phyloP scores from a whole-genome alignment of 306 rosid genomes.

The cucumber (Cucumis sativus) region DNA sequence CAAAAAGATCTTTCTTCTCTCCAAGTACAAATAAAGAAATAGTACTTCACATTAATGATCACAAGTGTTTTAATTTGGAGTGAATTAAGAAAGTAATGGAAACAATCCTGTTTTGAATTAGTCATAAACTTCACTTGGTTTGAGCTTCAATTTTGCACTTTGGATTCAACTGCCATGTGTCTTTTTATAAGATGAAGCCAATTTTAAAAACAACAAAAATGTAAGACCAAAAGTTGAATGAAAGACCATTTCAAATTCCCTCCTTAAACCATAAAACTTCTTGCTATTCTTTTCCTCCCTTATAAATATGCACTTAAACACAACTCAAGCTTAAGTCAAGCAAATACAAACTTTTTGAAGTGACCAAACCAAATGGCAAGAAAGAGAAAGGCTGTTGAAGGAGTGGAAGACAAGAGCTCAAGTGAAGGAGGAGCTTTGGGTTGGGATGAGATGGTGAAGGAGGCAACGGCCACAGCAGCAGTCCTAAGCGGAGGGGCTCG shows the following conservation, averaged over 20 bases:
- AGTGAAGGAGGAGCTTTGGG: constrained; percentile 30
- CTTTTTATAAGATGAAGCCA: neutral
- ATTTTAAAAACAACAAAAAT: constrained; percentile 1
- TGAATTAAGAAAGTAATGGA: neutral
- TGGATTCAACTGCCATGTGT: neutral
- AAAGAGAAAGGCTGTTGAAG: constrained; percentile 52
- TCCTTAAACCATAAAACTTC: neutral
- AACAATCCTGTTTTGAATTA: neutral
- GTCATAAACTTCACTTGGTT: neutral
- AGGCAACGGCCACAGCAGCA: constrained; percentile 33
- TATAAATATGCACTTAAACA: neutral
- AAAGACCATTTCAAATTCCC: neutral
- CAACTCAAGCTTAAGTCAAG: constrained; percentile 6
- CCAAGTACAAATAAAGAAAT: neutral
- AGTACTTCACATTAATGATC: neutral
- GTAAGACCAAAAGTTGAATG: neutral
- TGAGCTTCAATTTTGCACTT: neutral
- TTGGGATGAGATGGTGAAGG: constrained; percentile 79
- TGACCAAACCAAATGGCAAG: constrained; percentile 44
- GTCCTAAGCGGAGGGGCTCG: constrained; percentile 39
- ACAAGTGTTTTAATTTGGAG: neutral
- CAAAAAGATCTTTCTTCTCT: neutral
- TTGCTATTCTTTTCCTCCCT: neutral
- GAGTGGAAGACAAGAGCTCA: constrained; percentile 30
- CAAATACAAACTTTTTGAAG: neutral